These are phyloP conservation scores for Clonostachys rhizophaga DNA, from an alignment of 2,329 filamentous ascomycete genomes.

Conservation along the genomic window DNA sequence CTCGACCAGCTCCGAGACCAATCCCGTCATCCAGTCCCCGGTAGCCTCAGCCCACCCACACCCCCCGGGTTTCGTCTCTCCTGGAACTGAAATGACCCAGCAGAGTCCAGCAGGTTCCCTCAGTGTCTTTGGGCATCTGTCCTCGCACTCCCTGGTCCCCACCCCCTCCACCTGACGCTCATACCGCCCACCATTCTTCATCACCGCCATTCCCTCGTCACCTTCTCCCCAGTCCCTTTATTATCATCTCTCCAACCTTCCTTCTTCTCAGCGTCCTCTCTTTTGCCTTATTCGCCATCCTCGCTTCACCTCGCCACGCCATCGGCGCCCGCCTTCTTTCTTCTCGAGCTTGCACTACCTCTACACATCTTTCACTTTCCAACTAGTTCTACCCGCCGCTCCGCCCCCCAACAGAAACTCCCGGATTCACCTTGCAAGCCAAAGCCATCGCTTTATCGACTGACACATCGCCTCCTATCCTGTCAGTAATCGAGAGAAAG, in stretches of 20 bases:
- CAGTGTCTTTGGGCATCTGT: no score
- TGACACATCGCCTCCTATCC: not conserved
- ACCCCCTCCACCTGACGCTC: no score
- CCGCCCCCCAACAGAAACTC: not conserved
- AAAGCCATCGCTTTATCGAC: not conserved
- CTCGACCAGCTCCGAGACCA: no score
- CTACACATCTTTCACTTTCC: conserved; percentile 8
- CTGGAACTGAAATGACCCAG: no score
- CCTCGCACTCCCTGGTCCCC: no score
- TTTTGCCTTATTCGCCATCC: conserved; percentile 14
- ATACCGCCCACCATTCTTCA: conserved; percentile 18
- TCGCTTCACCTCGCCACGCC: conserved; percentile 9
- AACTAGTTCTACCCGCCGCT: conserved; percentile 1
- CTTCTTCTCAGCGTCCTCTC: conserved; percentile 18
- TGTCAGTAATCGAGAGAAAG: not conserved
- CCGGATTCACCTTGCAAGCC: not conserved
- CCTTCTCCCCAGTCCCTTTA: conserved; percentile 16
- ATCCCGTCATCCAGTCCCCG: no score
- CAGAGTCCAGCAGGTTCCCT: no score
- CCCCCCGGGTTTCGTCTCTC: no score
- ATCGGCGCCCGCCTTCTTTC: conserved; percentile 17
- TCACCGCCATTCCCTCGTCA: conserved; percentile 24
- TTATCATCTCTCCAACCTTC: conserved; percentile 18
- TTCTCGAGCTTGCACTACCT: conserved; percentile 23
- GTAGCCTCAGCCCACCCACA: no score